Conservation (phyloP, 306 rosid species). For the Aeschynomene evenia region DNA sequence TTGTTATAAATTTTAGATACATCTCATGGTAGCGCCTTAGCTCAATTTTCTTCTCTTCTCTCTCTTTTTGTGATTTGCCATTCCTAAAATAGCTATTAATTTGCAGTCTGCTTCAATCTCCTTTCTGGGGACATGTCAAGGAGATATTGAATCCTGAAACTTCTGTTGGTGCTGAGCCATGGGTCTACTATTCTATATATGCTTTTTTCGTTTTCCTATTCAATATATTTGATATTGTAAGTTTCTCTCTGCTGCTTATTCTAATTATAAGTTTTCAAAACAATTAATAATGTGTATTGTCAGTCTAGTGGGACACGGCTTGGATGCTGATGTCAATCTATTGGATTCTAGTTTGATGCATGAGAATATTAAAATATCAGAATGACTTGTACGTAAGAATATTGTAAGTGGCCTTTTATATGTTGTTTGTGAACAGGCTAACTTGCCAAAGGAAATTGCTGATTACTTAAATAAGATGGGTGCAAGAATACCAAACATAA, state of each 20-base stretch:
- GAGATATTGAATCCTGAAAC: conserved; percentile 90
- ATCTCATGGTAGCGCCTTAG: conserved; percentile 6
- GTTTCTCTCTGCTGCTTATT: conserved; percentile 38
- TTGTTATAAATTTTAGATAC: conserved; percentile 11
- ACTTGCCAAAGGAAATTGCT: conserved; percentile 98
- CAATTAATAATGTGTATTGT: background rate
- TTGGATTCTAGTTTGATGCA: conserved; percentile 2
- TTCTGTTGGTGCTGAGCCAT: conserved; percentile 86
- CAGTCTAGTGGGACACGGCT: background rate
- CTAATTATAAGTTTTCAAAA: conserved; percentile 17
- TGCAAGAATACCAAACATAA: conserved; percentile 87
- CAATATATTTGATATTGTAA: conserved; percentile 96
- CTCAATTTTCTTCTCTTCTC: background rate
- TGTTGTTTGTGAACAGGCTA: conserved; percentile 65
- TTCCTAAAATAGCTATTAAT: conserved; percentile 31
- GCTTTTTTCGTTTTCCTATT: conserved; percentile 91
- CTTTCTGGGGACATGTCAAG: conserved; percentile 84
- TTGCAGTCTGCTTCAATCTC: conserved; percentile 80
- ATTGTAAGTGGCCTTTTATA: conserved; percentile 10
- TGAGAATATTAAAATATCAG: background rate
- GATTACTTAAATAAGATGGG: conserved; percentile 99
- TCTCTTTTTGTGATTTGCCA: conserved; percentile 1
- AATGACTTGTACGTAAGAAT: conserved; percentile 8
- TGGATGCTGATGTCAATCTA: background rate
- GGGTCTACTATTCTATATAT: conserved; percentile 91